Evolutionary conservation across 192 early-diverging fungal species (phyloP), one percentile per base, ranked within the genome.

Genomic region (Oehlia diaphana): DNA sequence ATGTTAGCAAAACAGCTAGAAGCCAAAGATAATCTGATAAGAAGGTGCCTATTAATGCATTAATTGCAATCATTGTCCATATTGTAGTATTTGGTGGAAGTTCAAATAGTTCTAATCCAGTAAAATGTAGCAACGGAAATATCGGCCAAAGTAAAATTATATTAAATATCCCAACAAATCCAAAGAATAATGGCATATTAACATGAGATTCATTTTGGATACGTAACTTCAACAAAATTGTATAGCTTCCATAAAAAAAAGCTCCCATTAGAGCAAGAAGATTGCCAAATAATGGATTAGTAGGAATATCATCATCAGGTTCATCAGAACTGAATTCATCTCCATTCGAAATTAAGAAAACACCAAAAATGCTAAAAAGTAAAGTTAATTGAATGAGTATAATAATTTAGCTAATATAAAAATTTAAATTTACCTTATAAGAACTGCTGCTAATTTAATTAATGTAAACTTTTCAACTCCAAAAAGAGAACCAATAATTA

Each of bases 21-120:
- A 95, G 82, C 94, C 93, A 94, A 28, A 94, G 80, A 79, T 92
- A 94, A 81, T 94, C 94, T 4, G 94, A 91, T 84, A 94, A 79
- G 77, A 94, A 92, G 14, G 93, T 94, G 16, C 94, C 94, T 62
- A 95, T 75, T 23, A 94, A 80, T 9, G 93, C 93, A 85, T 95
- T 95, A 31, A 93, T 67, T 0, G 84, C 35, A 44, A 95, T 85
- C 91, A 93, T 90, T 26, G 80, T 82, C 88, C 92, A 91, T 58
- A 94, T 64, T 1, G 79, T 73, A 62, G 62, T 77, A 37, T 84
- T 83, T 9, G 74, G 76, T 16, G 94, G 92, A 21, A 94, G 82
- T 77, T 86, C 82, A 82, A 94, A 90, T n/a, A 77, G 62, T 76
- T 95, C 94, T 4, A 93, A 72, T 8, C 90, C 90, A 9, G 84